Evolutionary conservation across 2,329 filamentous ascomycete genomes (phyloP).

Genomic region (Hymenoscyphus fructigenus): DNA sequence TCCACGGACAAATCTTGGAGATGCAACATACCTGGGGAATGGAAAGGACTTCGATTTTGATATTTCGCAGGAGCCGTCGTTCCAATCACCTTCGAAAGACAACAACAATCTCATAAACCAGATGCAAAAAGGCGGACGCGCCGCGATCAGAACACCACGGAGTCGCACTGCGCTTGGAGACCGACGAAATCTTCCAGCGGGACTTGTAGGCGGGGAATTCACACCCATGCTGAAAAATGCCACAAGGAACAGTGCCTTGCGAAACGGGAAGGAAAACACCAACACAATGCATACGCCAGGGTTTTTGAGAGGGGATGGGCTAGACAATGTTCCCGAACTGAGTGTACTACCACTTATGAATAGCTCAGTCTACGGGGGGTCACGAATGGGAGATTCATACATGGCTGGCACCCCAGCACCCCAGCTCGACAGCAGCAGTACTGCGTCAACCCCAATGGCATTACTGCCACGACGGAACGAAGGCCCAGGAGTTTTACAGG

Average conservation of each 20-base stretch:
- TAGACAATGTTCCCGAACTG: slow-evolving; percentile 66
- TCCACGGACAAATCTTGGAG: slow-evolving; percentile 79
- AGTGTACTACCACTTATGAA: slow-evolving; percentile 73
- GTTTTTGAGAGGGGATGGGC: slow-evolving; percentile 54
- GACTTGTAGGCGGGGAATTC: slow-evolving; percentile 72
- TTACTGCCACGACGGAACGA: slow-evolving; percentile 63
- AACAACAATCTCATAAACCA: slow-evolving; percentile 73
- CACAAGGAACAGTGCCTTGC: slow-evolving; percentile 69
- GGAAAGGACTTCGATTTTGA: slow-evolving; percentile 66
- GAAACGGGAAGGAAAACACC: slow-evolving; percentile 60
- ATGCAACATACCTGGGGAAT: slow-evolving; percentile 76
- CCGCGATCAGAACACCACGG: slow-evolving; percentile 66
- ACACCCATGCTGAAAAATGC: slow-evolving; percentile 86
- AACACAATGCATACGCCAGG: slow-evolving; percentile 63
- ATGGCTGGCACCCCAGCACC: slow-evolving; percentile 73
- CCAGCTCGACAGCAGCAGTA: slow-evolving; percentile 74
- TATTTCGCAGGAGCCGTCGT: slow-evolving; percentile 84
- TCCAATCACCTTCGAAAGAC: slow-evolving; percentile 75
- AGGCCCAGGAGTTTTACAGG: slow-evolving; percentile 69
- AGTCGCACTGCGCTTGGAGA: slow-evolving; percentile 67
- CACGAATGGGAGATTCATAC: slow-evolving; percentile 57
- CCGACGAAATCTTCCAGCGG: slow-evolving; percentile 67
- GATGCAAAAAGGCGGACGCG: slow-evolving; percentile 63
- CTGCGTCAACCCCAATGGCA: slow-evolving; percentile 78
- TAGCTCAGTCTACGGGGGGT: slow-evolving; percentile 67